Conservation (phyloP, 768 basidiomycete genomes). For the Kwoniella mangroviensis region DNA sequence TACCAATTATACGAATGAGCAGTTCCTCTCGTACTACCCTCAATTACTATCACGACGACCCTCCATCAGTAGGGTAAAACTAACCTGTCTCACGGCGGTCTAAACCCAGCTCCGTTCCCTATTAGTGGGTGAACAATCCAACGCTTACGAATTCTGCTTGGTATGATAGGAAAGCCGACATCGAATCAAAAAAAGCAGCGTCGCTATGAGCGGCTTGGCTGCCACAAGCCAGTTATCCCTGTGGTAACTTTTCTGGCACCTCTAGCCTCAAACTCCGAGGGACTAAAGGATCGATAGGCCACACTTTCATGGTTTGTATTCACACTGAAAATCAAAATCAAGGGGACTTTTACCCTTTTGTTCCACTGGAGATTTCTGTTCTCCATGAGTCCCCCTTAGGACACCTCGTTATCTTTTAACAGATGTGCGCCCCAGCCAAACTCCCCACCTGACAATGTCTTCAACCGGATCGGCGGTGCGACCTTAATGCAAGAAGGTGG, state of each 20-base stretch:
- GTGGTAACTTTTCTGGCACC: slow-evolving; percentile 80
- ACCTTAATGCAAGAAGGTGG: slow-evolving; percentile 75
- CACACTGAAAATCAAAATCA: slow-evolving; percentile 81
- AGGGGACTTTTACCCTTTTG: slow-evolving; percentile 79
- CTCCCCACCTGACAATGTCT: slow-evolving; percentile 81
- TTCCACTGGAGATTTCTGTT: slow-evolving; percentile 80
- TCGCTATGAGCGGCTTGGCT: slow-evolving; percentile 76
- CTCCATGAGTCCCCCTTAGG: slow-evolving; percentile 78
- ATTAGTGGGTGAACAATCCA: slow-evolving; percentile 62
- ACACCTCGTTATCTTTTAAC: slow-evolving; percentile 80
- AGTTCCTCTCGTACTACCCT: slow-evolving; percentile 82
- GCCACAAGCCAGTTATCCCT: slow-evolving; percentile 80
- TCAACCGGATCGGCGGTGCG: slow-evolving; percentile 71
- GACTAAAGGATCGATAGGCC: slow-evolving; percentile 82
- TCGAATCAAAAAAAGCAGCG: slow-evolving; percentile 81
- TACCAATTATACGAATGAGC: slow-evolving; percentile 82
- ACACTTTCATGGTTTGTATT: slow-evolving; percentile 81
- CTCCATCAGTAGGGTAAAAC: slow-evolving; percentile 83
- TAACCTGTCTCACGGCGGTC: slow-evolving; percentile 66
- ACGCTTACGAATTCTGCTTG: too few relatives aligned
- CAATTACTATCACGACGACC: slow-evolving; percentile 75
- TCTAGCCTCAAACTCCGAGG: slow-evolving; percentile 77
- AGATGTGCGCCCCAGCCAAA: slow-evolving; percentile 82
- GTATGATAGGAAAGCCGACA: slow-evolving; percentile 61
- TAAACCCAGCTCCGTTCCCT: slow-evolving; percentile 71